These are phyloP conservation scores for Protostelium mycophagum DNA, from an alignment of 78 protist species.

Conservation along the genomic window DNA sequence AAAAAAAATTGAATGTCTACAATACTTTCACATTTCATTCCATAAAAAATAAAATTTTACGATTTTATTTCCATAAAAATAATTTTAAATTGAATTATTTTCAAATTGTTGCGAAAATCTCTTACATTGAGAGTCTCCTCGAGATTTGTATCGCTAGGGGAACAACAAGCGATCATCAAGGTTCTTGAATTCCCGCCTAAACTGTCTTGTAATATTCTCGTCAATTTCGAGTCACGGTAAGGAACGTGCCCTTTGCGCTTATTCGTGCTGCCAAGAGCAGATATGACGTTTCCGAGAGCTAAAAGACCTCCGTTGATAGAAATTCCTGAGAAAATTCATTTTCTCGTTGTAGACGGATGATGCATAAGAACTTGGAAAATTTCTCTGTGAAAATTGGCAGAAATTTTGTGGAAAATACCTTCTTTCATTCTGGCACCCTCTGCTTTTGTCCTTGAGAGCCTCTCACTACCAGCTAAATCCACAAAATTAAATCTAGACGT, in stretches of 20 bases:
- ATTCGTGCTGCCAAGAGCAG: conserved; percentile 70
- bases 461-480: conserved; percentile 94
- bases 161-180: conserved; percentile 84
- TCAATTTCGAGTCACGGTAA: conserved; percentile 95
- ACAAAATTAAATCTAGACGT: conserved; percentile 63
- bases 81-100: no score
- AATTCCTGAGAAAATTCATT: conserved; percentile 77
- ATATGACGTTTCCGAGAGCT: conserved; percentile 94
- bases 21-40: not conserved
- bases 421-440: conserved; percentile 67
- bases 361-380: no score
- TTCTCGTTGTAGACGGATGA: conserved; percentile 47
- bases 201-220: conserved; percentile 95
- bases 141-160: conserved; percentile 70
- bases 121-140: conserved; percentile 77
- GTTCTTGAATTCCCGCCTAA: conserved; percentile 94
- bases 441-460: conserved; percentile 69
- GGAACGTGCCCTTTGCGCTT: conserved; percentile 74
- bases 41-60: no score
- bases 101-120: no score
- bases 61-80: no score
- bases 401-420: no score
- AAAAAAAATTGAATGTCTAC: not conserved
- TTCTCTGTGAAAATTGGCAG: not conserved
- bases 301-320: conserved; percentile 89